Evolutionary conservation across 805 yeast species (phyloP).

Genomic region (Metschnikowia cubensis): DNA sequence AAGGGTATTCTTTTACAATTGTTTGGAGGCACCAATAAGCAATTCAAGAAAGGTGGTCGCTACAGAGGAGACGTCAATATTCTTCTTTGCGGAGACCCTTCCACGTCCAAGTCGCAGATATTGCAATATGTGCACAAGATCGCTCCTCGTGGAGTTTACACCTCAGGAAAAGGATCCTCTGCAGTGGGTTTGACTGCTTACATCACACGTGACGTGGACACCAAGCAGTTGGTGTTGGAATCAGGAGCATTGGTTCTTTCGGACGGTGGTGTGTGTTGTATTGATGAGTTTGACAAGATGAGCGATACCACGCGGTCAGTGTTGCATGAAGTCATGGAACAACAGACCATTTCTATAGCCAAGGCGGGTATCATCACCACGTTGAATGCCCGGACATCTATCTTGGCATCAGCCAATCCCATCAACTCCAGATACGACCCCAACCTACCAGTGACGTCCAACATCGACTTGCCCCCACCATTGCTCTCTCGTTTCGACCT

Average conservation of each 20-base stretch:
- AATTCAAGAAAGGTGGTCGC: slow-evolving; percentile 83
- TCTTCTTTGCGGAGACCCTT: slow-evolving; percentile 94
- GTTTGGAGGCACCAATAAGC: slow-evolving; percentile 93
- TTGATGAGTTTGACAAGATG: slow-evolving; percentile 98
- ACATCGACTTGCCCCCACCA: slow-evolving; percentile 96
- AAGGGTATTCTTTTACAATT: slow-evolving; percentile 90
- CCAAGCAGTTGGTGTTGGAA: slow-evolving; percentile 89
- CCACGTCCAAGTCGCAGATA: slow-evolving; percentile 93
- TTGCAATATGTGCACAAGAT: slow-evolving; percentile 94
- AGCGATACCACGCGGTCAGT: slow-evolving; percentile 91
- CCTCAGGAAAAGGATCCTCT: slow-evolving; percentile 98
- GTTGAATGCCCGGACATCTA: slow-evolving; percentile 91
- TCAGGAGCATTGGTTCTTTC: slow-evolving; percentile 94
- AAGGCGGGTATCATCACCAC: slow-evolving; percentile 98
- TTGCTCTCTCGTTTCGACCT: slow-evolving; percentile 90
- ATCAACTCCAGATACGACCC: slow-evolving; percentile 94
- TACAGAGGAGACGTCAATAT: slow-evolving; percentile 95
- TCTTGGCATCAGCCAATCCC: slow-evolving; percentile 95
- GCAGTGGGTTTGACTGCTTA: slow-evolving; percentile 99
- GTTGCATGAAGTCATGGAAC: slow-evolving; percentile 98
- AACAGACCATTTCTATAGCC: slow-evolving; percentile 96
- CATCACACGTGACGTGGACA: slow-evolving; percentile 89
- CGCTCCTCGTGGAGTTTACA: slow-evolving; percentile 96
- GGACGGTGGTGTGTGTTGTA: slow-evolving; percentile 98
- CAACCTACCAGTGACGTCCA: slow-evolving; percentile 88